A percentile compares a stretch with the other conserved stretches of the same genome.
Conservation (phyloP, 768 basidiomycete genomes). For the Mycena haematopus region DNA sequence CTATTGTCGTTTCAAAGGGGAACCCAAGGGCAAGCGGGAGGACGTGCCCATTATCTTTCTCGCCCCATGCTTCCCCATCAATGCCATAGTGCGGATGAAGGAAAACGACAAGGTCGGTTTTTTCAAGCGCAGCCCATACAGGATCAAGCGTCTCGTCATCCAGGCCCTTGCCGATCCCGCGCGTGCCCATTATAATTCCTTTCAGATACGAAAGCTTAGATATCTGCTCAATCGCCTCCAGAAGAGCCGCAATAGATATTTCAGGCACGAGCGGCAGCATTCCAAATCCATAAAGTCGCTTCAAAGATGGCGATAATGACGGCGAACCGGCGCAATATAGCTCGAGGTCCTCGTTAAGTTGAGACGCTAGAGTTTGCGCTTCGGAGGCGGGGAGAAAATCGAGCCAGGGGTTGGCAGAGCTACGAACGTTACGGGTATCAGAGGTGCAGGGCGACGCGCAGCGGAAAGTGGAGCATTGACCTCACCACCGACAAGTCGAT, state of each 20-base stretch:
- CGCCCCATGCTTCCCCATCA: constrained; percentile 75
- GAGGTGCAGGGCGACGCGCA: background rate
- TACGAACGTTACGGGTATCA: constrained; percentile 35
- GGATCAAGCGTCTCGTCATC: constrained; percentile 82
- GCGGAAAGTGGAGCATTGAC: constrained; percentile 40
- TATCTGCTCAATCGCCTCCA: constrained; percentile 74
- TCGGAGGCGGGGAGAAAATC: constrained; percentile 79
- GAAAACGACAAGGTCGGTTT: constrained; percentile 76
- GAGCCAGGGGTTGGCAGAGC: constrained; percentile 91
- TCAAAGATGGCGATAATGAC: constrained; percentile 44
- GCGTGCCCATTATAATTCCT: constrained; percentile 82
- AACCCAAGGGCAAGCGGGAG: constrained; percentile 88
- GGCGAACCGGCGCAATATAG: constrained; percentile 77
- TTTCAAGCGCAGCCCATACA: constrained; percentile 80
- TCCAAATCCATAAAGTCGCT: constrained; percentile 84
- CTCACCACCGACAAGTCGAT: constrained; percentile 84
- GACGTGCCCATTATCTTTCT: constrained; percentile 84
- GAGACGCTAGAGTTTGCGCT: constrained; percentile 68
- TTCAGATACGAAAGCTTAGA: constrained; percentile 68
- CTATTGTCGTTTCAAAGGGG: constrained; percentile 89
- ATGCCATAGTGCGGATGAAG: constrained; percentile 90
- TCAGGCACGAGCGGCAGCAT: constrained; percentile 82
- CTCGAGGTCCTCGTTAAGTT: constrained; percentile 81
- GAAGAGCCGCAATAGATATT: constrained; percentile 57
- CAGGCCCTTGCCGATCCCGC: constrained; percentile 77